Evolutionary conservation across 441 rosid genomes (phyloP), one percentile per base, ranked within the genome.

Genomic region (Lepidium campestre): DNA sequence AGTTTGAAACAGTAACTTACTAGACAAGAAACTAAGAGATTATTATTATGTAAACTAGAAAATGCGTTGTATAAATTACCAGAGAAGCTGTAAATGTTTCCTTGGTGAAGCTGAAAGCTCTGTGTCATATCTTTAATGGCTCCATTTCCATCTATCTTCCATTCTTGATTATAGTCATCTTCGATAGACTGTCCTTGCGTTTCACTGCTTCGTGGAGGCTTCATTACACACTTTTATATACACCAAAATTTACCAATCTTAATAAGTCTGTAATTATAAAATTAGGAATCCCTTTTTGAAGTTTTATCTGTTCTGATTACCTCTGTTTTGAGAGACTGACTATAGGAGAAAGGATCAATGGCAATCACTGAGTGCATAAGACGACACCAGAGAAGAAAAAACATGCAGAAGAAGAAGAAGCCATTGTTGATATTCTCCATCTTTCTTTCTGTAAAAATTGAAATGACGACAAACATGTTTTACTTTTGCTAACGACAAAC

Each of bases 311-410:
- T 36, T 45, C 42, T 71, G n/a, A 32, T 20, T 79, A 80, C 94
- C 97, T 90, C 53, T n/a, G 83, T 77, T 47, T 89, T 80, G 42
- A 88, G 87, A 59, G 83, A 81, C 17, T 79, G 67, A 68, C 83
- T 87, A 41, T 78, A 71, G 15, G 75, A 70, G 72, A 80, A 19
- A 46, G 77, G 73, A 36, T 50, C 56, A 57, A 36, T n/a, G 46
- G 62, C 14, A 18, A 40, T 18, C 49, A 40, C 49, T 36, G 50
- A 65, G 25, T 52, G 55, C 49, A 65, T 20, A 41, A 65, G 23
- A 65, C 41, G n/a, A 65, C 41, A 65, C 46, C 32, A 49, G 20
- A 65, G 66, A 19, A 50, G 34, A 15, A 34, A 34, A n/a, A 65
- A 3, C 25, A 58, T 49, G 65, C 45, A 40, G 22, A 36, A 50